Conservation (phyloP, 2,329 filamentous ascomycete species). For the Clathrospora elynae region DNA sequence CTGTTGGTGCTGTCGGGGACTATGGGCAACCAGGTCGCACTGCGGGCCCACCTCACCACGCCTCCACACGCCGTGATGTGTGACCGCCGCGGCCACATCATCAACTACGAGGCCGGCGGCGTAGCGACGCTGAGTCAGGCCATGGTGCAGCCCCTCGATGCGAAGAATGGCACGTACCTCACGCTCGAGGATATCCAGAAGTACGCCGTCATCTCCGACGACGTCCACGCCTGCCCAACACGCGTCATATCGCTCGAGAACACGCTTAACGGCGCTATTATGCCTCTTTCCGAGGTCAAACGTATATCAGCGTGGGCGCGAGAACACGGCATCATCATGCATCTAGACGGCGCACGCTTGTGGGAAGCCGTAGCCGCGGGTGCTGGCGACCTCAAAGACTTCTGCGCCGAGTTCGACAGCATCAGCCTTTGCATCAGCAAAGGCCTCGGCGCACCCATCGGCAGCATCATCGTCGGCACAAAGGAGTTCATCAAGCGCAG, state of each 20-base stretch:
- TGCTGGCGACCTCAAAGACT: conserved; percentile 69
- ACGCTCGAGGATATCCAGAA: conserved; percentile 77
- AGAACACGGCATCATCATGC: conserved; percentile 68
- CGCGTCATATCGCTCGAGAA: conserved; percentile 84
- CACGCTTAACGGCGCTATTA: conserved; percentile 77
- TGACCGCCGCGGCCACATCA: conserved; percentile 78
- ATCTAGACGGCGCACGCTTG: conserved; percentile 78
- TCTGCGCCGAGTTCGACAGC: conserved; percentile 71
- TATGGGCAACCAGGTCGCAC: conserved; percentile 89
- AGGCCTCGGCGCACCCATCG: conserved; percentile 79
- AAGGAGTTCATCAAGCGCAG: conserved; percentile 66
- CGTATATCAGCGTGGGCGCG: conserved; percentile 71
- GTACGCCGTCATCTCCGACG: conserved; percentile 66
- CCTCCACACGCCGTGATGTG: conserved; percentile 82
- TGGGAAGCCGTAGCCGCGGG: conserved; percentile 81
- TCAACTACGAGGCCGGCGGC: conserved; percentile 71
- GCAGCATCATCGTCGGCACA: conserved; percentile 70
- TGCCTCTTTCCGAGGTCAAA: conserved; percentile 73
- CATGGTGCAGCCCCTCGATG: conserved; percentile 67
- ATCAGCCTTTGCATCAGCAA: conserved; percentile 82
- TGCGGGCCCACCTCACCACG: conserved; percentile 76
- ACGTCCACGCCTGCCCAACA: conserved; percentile 80
- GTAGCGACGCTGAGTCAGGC: conserved; percentile 75
- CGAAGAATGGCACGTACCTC: conserved; percentile 72
- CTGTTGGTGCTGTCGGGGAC: conserved; percentile 87